Evolutionary conservation across 768 basidiomycete genomes (phyloP).

Genomic region (Macrocybe gigantea): DNA sequence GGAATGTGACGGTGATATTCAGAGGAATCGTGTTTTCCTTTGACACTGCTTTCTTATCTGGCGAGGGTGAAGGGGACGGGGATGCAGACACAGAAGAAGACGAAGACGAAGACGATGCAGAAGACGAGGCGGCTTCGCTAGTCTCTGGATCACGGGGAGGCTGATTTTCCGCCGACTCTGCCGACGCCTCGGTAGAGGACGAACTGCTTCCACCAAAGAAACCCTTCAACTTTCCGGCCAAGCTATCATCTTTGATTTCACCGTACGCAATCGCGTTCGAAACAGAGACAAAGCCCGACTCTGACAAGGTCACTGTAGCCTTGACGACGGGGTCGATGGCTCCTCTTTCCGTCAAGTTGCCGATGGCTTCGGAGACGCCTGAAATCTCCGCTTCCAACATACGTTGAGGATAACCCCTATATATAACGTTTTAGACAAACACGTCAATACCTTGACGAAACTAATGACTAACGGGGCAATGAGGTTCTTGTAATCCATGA

Average conservation of each 20-base stretch:
- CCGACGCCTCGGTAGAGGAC: constrained; percentile 31
- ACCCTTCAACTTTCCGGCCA: constrained; percentile 81
- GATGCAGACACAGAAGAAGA: constrained; percentile 25
- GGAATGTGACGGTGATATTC: constrained; percentile 54
- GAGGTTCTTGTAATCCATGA: constrained; percentile 67
- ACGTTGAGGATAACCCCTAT: constrained; percentile 65
- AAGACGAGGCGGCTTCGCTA: constrained; percentile 14
- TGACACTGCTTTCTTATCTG: constrained; percentile 28
- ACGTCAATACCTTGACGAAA: neutral
- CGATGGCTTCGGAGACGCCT: constrained; percentile 71
- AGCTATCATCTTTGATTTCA: constrained; percentile 75
- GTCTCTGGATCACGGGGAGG: constrained; percentile 31
- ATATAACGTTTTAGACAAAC: constrained; percentile 4
- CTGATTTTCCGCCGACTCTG: constrained; percentile 34
- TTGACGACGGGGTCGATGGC: constrained; percentile 82
- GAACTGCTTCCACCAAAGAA: constrained; percentile 67
- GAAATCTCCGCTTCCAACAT: constrained; percentile 68
- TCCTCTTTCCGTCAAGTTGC: constrained; percentile 79
- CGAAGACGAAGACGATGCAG: neutral
- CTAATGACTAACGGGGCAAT: constrained; percentile 48
- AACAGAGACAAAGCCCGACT: constrained; percentile 81
- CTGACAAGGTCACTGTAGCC: constrained; percentile 75
- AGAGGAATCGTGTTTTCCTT: constrained; percentile 66
- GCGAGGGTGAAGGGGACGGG: constrained; percentile 28
- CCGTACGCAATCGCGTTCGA: constrained; percentile 75